Evolutionary conservation across 257 asterid genomes (phyloP).

Genomic region (Nicotiana otophora): DNA sequence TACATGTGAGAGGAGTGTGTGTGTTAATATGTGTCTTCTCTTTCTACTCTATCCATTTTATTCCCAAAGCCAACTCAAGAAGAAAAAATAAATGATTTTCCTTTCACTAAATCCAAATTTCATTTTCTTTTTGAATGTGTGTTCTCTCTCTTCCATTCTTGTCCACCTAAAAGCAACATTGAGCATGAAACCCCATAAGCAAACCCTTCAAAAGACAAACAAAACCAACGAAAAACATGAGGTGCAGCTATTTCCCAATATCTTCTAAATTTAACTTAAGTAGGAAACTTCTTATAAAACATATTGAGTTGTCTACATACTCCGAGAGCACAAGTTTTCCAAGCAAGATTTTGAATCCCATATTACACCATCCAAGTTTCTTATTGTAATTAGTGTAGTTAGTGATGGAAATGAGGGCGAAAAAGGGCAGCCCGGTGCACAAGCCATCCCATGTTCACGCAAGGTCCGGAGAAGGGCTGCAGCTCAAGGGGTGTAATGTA

Average conservation of each 20-base stretch:
- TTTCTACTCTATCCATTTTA: constrained; percentile 4
- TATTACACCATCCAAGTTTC: neutral
- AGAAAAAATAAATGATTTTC: neutral
- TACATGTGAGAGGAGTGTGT: neutral
- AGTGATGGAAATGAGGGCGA: too few species aligned
- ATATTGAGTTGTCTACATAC: constrained; percentile 3
- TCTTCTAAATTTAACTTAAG: neutral
- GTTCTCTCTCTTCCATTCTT: neutral
- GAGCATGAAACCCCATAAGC: constrained; percentile 10
- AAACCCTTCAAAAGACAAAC: neutral
- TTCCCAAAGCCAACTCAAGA: neutral
- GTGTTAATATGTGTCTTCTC: neutral
- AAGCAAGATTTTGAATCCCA: neutral
- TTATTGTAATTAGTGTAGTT: too few species aligned
- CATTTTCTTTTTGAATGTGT: neutral
- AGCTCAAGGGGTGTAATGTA: too few species aligned
- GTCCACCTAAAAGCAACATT: neutral
- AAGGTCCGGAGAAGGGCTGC: too few species aligned
- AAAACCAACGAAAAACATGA: constrained; percentile 1
- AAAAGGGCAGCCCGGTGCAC: too few species aligned
- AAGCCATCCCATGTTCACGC: too few species aligned
- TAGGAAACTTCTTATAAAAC: neutral
- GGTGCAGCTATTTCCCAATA: constrained; percentile 10
- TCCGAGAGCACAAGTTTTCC: neutral
- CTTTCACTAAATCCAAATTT: neutral